phyloP scores from a whole-genome alignment of 169 alveolate species.

The Plasmodium vinckei region DNA sequence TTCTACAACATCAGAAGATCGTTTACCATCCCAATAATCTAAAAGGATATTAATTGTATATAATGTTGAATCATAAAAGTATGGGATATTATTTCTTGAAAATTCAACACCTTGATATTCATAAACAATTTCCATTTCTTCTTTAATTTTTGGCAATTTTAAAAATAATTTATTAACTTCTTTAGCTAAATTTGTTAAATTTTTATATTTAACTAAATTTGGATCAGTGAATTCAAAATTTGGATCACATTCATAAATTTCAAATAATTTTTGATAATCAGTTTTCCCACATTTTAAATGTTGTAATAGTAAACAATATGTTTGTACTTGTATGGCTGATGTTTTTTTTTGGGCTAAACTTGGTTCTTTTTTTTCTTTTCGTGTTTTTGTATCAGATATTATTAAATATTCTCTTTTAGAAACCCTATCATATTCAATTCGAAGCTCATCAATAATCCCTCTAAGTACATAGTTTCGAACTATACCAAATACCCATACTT shows the following conservation, averaged over 20 bases:
- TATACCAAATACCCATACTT: slow-evolving; percentile 85
- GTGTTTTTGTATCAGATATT: slow-evolving; percentile 87
- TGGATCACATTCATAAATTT: slow-evolving; percentile 82
- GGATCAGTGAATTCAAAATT: slow-evolving; percentile 78
- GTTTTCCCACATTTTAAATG: slow-evolving; percentile 77
- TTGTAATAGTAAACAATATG: slow-evolving; percentile 82
- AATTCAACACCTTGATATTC: slow-evolving; percentile 84
- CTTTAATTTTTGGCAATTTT: slow-evolving; percentile 82
- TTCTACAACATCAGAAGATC: slow-evolving; percentile 83
- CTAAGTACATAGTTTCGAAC: slow-evolving; percentile 81
- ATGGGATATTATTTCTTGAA: slow-evolving; percentile 76
- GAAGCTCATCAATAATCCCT: slow-evolving; percentile 86
- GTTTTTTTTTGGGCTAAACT: slow-evolving; percentile 82
- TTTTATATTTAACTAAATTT: slow-evolving; percentile 80
- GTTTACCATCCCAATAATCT: slow-evolving; percentile 86
- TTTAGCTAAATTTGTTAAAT: slow-evolving; percentile 78
- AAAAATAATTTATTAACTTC: slow-evolving; percentile 77
- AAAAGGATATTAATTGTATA: slow-evolving; percentile 80
- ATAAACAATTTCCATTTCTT: slow-evolving; percentile 84
- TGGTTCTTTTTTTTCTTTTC: slow-evolving; percentile 81
- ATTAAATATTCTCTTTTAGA: slow-evolving; percentile 76
- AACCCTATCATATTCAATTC: slow-evolving; percentile 78
- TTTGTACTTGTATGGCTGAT: slow-evolving; percentile 86
- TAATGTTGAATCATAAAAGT: slow-evolving; percentile 78
- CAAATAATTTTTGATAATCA: slow-evolving; percentile 76